A percentile compares a stretch with the other conserved stretches of the same genome.
phyloP scores from a whole-genome alignment of 148 eudicot genomes.

The Pharnaceum exiguum region DNA sequence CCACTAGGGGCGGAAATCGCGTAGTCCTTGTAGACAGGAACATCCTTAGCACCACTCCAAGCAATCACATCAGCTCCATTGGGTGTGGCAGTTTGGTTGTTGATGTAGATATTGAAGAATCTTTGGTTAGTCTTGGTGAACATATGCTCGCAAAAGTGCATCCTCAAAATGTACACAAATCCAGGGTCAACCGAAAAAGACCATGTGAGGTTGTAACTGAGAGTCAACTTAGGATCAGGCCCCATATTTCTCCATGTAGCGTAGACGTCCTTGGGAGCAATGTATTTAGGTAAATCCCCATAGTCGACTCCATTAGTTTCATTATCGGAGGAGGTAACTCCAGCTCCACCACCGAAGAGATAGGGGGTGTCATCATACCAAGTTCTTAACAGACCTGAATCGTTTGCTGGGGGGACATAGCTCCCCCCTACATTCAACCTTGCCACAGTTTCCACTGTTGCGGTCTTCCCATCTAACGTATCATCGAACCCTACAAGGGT shows the following conservation, averaged over 20 bases:
- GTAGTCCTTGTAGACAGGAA: constrained; percentile 53
- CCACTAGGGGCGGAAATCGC: constrained; percentile 33
- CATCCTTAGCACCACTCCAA: constrained; percentile 37
- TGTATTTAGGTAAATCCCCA: constrained; percentile 23
- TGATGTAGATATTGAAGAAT: constrained; percentile 56
- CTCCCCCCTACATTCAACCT: constrained; percentile 85
- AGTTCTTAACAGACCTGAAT: constrained; percentile 59
- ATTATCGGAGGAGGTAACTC: constrained; percentile 37
- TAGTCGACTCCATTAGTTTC: constrained; percentile 26
- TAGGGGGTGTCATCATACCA: constrained; percentile 95
- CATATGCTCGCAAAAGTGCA: constrained; percentile 74
- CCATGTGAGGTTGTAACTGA: constrained; percentile 68
- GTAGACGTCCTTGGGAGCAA: constrained; percentile 68
- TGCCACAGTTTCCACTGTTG: constrained; percentile 42
- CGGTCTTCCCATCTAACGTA: constrained; percentile 15
- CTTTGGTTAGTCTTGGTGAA: constrained; percentile 47
- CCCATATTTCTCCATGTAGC: constrained; percentile 63
- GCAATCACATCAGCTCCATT: constrained; percentile 52
- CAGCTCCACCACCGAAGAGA: constrained; percentile 37
- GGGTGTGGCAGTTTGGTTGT: constrained; percentile 49
- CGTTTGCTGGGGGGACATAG: constrained; percentile 57
- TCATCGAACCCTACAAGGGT: constrained; percentile 35
- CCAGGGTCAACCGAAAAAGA: constrained; percentile 49
- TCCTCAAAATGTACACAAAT: constrained; percentile 55
- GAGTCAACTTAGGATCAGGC: constrained; percentile 48